These are phyloP conservation scores for Acacia acuminata DNA, from an alignment of 306 rosid genomes.

Conservation along the genomic window DNA sequence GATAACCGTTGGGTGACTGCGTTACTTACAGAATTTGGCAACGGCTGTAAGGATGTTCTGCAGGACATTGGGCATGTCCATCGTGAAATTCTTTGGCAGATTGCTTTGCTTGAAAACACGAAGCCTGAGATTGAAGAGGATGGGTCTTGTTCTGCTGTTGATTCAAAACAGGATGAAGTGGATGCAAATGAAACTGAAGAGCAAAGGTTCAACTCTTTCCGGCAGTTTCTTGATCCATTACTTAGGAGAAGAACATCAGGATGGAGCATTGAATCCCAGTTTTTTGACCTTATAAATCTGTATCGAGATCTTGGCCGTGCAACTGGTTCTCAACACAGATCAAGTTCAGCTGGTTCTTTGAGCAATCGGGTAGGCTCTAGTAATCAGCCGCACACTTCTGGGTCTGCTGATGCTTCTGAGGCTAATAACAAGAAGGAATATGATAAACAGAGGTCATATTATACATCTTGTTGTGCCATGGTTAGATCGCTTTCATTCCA, in stretches of 20 bases:
- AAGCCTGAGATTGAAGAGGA: slow-evolving; percentile 75
- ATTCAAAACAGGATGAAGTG: slow-evolving; percentile 65
- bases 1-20: slow-evolving; percentile 95
- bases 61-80: slow-evolving; percentile 84
- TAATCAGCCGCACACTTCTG: slow-evolving; percentile 53
- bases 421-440: slow-evolving; percentile 54
- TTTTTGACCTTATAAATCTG: slow-evolving; percentile 84
- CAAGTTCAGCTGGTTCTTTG: slow-evolving; percentile 54
- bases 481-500: slow-evolving; percentile 91
- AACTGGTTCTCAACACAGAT: slow-evolving; percentile 63
- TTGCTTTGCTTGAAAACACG: slow-evolving; percentile 79
- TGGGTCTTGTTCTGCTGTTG: slow-evolving; percentile 59
- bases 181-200: slow-evolving; percentile 75
- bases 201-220: slow-evolving; percentile 85
- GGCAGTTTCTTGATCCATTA: slow-evolving; percentile 93
- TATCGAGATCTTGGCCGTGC: slow-evolving; percentile 92
- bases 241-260: slow-evolving; percentile 85
- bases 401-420: slow-evolving; percentile 59
- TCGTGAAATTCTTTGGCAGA: slow-evolving; percentile 90
- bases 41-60: slow-evolving; percentile 82
- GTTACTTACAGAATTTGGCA: slow-evolving; percentile 86
- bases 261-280: slow-evolving; percentile 92
- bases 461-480: slow-evolving; percentile 83
- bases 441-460: slow-evolving; percentile 72
- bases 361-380: slow-evolving; percentile 52